Evolutionary conservation across 106 monocot genomes (phyloP), one percentile per base, ranked within the genome.

Genomic region (Allium sativum): DNA sequence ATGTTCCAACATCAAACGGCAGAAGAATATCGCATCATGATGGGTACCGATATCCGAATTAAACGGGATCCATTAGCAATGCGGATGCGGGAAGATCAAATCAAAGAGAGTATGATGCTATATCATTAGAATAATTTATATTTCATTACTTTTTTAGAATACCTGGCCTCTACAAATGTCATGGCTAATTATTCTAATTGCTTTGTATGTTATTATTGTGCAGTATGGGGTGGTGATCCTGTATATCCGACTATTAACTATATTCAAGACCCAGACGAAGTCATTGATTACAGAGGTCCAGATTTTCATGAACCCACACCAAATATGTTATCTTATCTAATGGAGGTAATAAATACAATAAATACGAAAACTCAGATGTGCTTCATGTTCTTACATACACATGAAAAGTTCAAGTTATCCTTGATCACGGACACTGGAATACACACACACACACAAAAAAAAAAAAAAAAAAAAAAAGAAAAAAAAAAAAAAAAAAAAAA

Each of bases 171-270:
- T 50, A 12, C 48, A 50, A 48, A 15, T 50, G 11, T 50, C 48
- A 12, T 50, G 48, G 15, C 15, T 50, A 50, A 21, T 10, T 20
- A 56, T 19, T 56, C 21, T 56, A 21, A 12, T 56, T 10, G 9
- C 10, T 42, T 58, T 15, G 41, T 58, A 12, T 42, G n/a, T 58
- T 7, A 8, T 42, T 42, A 16, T 62, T 47, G 22, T 81, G 65
- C 80, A 98, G 96, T 98, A 73, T 98, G 84, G 84, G 96, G 96
- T 55, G 96, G 96, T 45, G 96, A 98, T 82, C 96, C 96, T 56
- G 96, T 98, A 67, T 98, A 98, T 53, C 96, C 91, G 62, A 98
- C 96, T 42, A 71, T 91, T 41, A 98, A 98, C 58, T 98, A 98
- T 45, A 78, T 88, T 79, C 84, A 85, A 78, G 91, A 98, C 73